Conservation (phyloP, 371 early-diverging fungal species). For the Syncephalastrum contaminatum region DNA sequence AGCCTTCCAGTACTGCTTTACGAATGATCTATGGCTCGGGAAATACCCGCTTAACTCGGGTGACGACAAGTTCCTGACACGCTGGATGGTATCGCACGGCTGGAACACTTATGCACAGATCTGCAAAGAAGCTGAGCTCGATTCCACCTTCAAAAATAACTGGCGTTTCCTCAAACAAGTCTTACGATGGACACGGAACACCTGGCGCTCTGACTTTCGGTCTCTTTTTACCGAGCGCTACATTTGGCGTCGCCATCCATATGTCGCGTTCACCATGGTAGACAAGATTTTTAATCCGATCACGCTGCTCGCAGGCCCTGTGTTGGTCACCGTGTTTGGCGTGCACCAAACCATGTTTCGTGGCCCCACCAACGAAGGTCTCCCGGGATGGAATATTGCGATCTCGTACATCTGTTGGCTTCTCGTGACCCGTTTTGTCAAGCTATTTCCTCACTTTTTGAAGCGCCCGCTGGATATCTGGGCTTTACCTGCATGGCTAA, state of each 20-base stretch:
- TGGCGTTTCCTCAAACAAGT: slow-evolving; percentile 73
- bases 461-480: slow-evolving; percentile 62
- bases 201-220: slow-evolving; percentile 71
- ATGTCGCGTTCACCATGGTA: slow-evolving; percentile 71
- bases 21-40: slow-evolving; percentile 67
- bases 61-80: slow-evolving; percentile 73
- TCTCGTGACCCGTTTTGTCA: slow-evolving; percentile 57
- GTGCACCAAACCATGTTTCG: slow-evolving; percentile 16
- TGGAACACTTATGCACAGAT: slow-evolving; percentile 72
- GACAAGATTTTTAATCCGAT: slow-evolving; percentile 75
- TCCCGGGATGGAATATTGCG: slow-evolving; percentile 53
- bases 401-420: slow-evolving; percentile 61
- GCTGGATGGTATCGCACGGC: slow-evolving; percentile 68
- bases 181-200: slow-evolving; percentile 72
- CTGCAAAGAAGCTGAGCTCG: slow-evolving; percentile 65
- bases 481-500: slow-evolving; percentile 59
- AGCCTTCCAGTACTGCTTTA: slow-evolving; percentile 67
- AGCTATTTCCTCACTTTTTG: slow-evolving; percentile 61
- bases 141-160: slow-evolving; percentile 73
- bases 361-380: slow-evolving; percentile 13
- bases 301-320: slow-evolving; percentile 65
- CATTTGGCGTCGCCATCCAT: slow-evolving; percentile 68
- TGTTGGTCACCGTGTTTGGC: slow-evolving; percentile 54
- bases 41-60: slow-evolving; percentile 74
- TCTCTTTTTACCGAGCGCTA: slow-evolving; percentile 62